Base-by-base conservation (phyloP, 2,329 filamentous ascomycete species). In the Aspergillus quadrilineatus region DNA sequence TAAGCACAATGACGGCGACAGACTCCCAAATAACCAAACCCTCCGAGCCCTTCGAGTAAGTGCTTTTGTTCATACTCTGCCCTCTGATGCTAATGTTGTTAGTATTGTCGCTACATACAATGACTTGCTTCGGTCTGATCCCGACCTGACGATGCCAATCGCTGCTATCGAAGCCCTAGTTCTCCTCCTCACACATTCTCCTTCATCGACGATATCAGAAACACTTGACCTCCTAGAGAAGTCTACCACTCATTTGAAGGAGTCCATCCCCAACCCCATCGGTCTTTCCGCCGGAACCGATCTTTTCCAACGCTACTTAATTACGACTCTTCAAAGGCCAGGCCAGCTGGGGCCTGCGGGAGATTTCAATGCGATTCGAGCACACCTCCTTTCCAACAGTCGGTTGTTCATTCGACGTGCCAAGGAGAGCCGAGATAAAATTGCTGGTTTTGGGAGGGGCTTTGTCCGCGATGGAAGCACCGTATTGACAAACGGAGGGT, bases 91-190 rank as follows among this genome's bases (percentile, higher is more conserved):
- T 70, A 47, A 70, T 41, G 15, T 22, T 51, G 10, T 61, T 63
- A 80, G 79, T 72, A 86, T 90, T 59, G 85, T 89, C 64, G 75
- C 80, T 55, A 84, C 85, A 46, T 90, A 90, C 77, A 80, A 84
- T 66, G 76, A 79, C 49, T 82, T 89, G 48, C 82, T 89, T 58
- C 70, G 70, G 57, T 81, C 83, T 50, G 92, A 97, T 72, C 82
- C 89, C 9, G 90, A 96, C 60, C 83, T 97, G 52, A 97, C 93
- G 36, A 97, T 96, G 85, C 92, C 94, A 61, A 90, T 99, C 54
- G 94, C 94, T 17, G 92, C 92, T 57, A 96, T 96, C 70, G 90
- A 96, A 77, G 87, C 92, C 29, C 83, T 99, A 58, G 94, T 97
- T 64, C 85, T 89, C 69, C 88, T 94, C 59, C 89, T 97, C 58